Evolutionary conservation across 1,284 basidiomycete species (phyloP), one percentile per base, ranked within the genome.

Genomic region (Spongiforma sp.): DNA sequence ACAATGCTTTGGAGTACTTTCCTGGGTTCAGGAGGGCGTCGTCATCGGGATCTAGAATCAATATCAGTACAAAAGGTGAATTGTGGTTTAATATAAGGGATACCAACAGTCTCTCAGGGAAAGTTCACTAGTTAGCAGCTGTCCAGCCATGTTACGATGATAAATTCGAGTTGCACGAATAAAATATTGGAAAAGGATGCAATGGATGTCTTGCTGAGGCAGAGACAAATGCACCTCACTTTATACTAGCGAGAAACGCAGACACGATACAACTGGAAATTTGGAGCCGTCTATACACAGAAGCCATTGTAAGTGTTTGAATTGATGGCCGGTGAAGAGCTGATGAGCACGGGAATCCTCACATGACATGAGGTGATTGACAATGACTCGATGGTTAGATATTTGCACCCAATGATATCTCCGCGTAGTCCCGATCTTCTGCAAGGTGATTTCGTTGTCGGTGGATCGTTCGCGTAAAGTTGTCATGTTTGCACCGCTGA

Each of bases 21-120:
- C 43, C 15, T 33, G 52, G 65, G 34, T 54, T 4, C 1, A n/a
- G 1, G 26, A 48, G 32, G 1, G 66, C 54, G 26, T 65, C 66
- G 12, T 67, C 66, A 12, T 67, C 62, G 2, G 66, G 66, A 54
- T 65, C 66, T 68, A 15, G 34, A 48, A 57, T 33, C n/a, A 30
- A 19, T n/a, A 9, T 67, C 2, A 66, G 58, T 8, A 60, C 12
- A 14, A 21, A 19, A 39, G 4, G 36, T 5, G 9, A 6, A 37
- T 10, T 37, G 17, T 37, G 10, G 12, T 21, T n/a, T 28, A 5
- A 19, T 41, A 24, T 33, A 15, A 32, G 19, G 34, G n/a, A 24
- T 14, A 58, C 59, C 15, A 55, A 67, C 65, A 67, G n/a, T 67
- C 62, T 39, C 65, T 62, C 50, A 65, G 48, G 6, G 66, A 7